A percentile compares a stretch with the other conserved stretches of the same genome.
These are phyloP conservation scores for Lichtheimia hyalospora DNA, from an alignment of 371 early-diverging fungal species.

Conservation along the genomic window DNA sequence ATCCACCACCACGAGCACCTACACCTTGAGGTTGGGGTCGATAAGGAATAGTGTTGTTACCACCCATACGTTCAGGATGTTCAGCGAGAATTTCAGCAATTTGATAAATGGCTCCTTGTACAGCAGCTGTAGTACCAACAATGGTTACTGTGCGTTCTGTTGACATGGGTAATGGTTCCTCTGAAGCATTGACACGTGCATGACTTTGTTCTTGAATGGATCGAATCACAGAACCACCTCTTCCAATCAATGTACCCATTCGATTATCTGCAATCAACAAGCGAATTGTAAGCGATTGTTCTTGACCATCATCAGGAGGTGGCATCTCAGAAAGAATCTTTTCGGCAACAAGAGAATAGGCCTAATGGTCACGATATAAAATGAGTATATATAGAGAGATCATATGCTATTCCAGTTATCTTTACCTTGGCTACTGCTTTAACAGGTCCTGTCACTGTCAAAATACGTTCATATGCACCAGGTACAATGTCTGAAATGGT, in stretches of 20 bases:
- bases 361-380: slow-evolving; percentile 35
- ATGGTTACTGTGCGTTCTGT: slow-evolving; percentile 87
- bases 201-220: slow-evolving; percentile 87
- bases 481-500: slow-evolving; percentile 78
- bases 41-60: slow-evolving; percentile 53
- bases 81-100: slow-evolving; percentile 69
- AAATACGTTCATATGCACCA: slow-evolving; percentile 72
- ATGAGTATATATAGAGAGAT: too few species aligned
- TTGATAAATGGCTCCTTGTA: slow-evolving; percentile 78
- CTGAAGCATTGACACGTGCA: slow-evolving; percentile 80
- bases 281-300: slow-evolving; percentile 58
- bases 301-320: slow-evolving; percentile 34
- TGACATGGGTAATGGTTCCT: slow-evolving; percentile 71
- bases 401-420: too few species aligned
- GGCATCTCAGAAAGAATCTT: slow-evolving; percentile 60
- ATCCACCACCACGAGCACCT: slow-evolving; percentile 7
- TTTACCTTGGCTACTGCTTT: slow-evolving; percentile 73
- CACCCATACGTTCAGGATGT: slow-evolving; percentile 49
- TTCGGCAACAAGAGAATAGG: slow-evolving; percentile 70
- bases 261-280: slow-evolving; percentile 72
- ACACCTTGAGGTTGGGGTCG: slow-evolving; percentile 53
- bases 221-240: slow-evolving; percentile 83
- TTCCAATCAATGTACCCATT: slow-evolving; percentile 93
- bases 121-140: slow-evolving; percentile 77
- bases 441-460: slow-evolving; percentile 74